Base-by-base conservation (phyloP, 305 asterid genomes). In the Solanum hybrid region DNA sequence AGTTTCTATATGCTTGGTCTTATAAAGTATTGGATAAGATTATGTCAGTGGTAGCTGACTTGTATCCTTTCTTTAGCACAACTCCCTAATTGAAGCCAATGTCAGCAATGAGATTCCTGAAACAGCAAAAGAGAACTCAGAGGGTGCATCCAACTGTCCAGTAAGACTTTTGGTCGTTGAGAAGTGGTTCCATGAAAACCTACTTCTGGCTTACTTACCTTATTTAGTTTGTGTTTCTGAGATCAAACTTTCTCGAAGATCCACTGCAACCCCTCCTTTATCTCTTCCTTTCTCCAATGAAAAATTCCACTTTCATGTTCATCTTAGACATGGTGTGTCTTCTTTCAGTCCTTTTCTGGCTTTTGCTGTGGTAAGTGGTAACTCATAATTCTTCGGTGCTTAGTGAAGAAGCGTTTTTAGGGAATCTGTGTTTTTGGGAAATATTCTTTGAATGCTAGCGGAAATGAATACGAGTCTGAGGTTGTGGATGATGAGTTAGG, bases 321-420 rank as follows among this genome's bases (percentile, higher is more conserved):
- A 8, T 46, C 61, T 46, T 13, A 46, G 61, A 14, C 1, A 46
- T 14, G 61, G 8, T 0, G 22, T 14, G 61, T 46, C 22, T 46
- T 46, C 61, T 46, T 46, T 46, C 61, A 46, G 22, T 46, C 61
- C 8, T 46, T 46, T 46, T 46, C 61, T 14, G 20, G 61, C 20
- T 46, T 46, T 8, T 46, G 61, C 20, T 46, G 92, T 94, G 6
- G 92, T 42, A 42, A 42, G 57, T 42, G 57, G 57, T 90, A 90
- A 94, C 96, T 9, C 95, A 97, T 3, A 95, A 95, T 89, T 94
- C 96, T 11, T 95, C 95, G 82, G 92, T 97, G 85, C 90, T 97
- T 88, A 96, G 97, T 84, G 98, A 95, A 89, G 95, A 95, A 80
- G 96, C 98, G 3, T 46, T 95, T 97, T 89, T 95, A 93, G 93